Evolutionary conservation across 371 early-diverging fungal species (phyloP), one percentile per base, ranked within the genome.

Genomic region (Actinomucor elegans): DNA sequence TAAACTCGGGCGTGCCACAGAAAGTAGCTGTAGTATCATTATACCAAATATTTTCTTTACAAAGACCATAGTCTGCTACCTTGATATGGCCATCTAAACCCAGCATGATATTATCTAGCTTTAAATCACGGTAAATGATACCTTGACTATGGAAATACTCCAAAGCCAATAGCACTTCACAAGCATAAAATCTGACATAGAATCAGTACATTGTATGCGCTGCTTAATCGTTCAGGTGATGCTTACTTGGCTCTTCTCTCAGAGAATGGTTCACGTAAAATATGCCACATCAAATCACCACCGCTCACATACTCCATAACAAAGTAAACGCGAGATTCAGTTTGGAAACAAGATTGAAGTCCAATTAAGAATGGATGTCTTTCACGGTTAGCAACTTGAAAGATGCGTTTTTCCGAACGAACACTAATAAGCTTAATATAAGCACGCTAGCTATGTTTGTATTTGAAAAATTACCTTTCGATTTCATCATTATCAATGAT

Each of bases 261-360:
- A 27, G 90, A 83, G 59, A 94, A 94, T 54, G 87, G 87, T 56
- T 88, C 86, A 49, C 89, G 86, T 66, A 89, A 94, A 47, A 95
- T 97, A 71, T 94, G 96, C 81, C 91, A 91, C 97, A 99, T 97
- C 69, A 99, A 74, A 77, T 99, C 99, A 54, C 99, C 99, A 56
- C 99, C 99, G 27, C 86, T 83, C 11, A 99, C 91, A 77, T 97
- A 99, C 64, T 99, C 99, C 97, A 99, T 97, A 9, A 99, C 97
- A 73, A 99, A 95, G 79, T 94, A 98, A 24, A 99, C 81, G 34
- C 97, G 85, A 18, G 91, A 89, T 44, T 93, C 88, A 2, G 96
- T 91, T 72, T 98, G 97, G 82, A 98, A 98, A 68, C 91, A 92
- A 21, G 94, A 93, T 67, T 99, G 95, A 56, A 99, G 74, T 12